Evolutionary conservation across 176 grass and related monocot genomes (phyloP), one percentile per base, ranked within the genome.

Genomic region (Aegilops sharonensis): DNA sequence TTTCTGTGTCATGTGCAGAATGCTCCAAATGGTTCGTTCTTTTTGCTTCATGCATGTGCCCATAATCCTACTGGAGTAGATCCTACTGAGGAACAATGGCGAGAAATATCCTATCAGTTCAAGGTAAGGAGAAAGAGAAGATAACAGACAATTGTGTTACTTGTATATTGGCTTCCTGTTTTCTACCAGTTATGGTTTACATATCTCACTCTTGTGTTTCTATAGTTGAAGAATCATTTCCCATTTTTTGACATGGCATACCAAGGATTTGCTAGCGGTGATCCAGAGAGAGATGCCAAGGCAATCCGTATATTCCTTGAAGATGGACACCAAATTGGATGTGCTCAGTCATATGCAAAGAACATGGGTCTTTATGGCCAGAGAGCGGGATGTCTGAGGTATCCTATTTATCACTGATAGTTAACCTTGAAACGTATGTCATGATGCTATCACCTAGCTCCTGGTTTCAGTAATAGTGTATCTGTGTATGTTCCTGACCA

Each of bases 171-270:
- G 71, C 18, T 68, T 64, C n/a, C 48, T 9, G 6, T 52, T 0
- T 37, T 15, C 6, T 63, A 84, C 1, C 9, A 3, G 15, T 80
- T 17, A 23, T 37, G 21, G 42, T 4, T 74, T 29, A 2, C 1
- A 50, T 48, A 78, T 61, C 79, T 67, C 24, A 66, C 34, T 81
- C 71, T 63, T 82, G 3, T 83, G 27, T 85, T 66, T 83, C 27
- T 83, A 9, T 70, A 99, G 92, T 84, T 82, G 47, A 99, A 99
- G 81, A 94, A 93, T 27, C 97, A 99, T 91, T 99, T 99, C 81
- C 93, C 97, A 64, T 96, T 99, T 75, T 99, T 99, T 94, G 97
- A 99, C 79, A 99, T 99, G 97, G 94, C 97, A 56, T 99, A 96
- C 85, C 97, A 99, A 99, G 94, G 97, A 70, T 99, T 99, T 94